Evolutionary conservation across 2,329 filamentous ascomycete species (phyloP).

Genomic region (Curvularia sp.): DNA sequence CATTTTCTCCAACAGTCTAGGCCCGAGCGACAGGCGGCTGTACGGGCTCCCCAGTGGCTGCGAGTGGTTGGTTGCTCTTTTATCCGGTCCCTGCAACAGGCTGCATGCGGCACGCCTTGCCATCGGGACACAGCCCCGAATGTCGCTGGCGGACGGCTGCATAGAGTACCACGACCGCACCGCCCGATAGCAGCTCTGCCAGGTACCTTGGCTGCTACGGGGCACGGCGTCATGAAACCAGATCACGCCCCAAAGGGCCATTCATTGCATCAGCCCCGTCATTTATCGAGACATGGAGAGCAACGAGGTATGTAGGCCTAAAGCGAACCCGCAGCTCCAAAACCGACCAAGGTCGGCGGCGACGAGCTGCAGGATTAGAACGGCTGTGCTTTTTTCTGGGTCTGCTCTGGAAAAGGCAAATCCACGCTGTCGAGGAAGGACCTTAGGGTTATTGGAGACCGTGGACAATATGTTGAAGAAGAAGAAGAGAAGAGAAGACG

Average conservation of each 20-base stretch:
- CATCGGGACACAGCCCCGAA: slow-evolving; percentile 11
- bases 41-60: slow-evolving; percentile 6
- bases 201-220: neutral
- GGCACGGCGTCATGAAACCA: neutral
- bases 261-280: neutral
- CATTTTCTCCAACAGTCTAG: slow-evolving; percentile 20
- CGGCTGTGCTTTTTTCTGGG: slow-evolving; percentile 48
- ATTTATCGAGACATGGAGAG: neutral
- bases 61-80: slow-evolving; percentile 12
- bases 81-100: slow-evolving; percentile 24
- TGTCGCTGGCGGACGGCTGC: slow-evolving; percentile 14
- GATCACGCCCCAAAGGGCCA: neutral
- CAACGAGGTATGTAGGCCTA: slow-evolving; percentile 44
- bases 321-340: slow-evolving; percentile 51
- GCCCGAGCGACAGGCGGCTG: slow-evolving; percentile 15
- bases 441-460: slow-evolving; percentile 39
- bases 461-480: slow-evolving; percentile 40
- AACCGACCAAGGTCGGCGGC: slow-evolving; percentile 45
- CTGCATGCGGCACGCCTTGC: slow-evolving; percentile 17
- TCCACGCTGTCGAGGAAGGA: slow-evolving; percentile 35
- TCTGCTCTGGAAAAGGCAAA: slow-evolving; percentile 42
- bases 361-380: slow-evolving; percentile 51
- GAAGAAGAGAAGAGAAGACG: slow-evolving; percentile 23
- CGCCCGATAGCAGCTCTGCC: slow-evolving; percentile 1
- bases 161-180: slow-evolving; percentile 12